Conservation (phyloP, 2,329 filamentous ascomycete species). For the Talaromyces sp. region DNA sequence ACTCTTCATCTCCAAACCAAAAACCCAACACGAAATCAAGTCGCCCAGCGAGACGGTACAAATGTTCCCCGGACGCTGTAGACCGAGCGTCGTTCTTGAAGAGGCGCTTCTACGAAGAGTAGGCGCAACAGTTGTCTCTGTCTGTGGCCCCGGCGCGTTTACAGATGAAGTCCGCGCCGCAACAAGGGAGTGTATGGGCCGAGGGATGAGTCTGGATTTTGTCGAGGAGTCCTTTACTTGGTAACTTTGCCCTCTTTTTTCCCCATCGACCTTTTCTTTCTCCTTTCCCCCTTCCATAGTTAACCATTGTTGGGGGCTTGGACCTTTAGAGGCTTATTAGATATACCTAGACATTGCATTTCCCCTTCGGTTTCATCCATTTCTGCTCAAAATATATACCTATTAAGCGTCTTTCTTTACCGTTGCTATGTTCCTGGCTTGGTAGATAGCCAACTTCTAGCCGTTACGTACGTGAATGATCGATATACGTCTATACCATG, state of each 20-base stretch:
- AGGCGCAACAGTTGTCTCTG: slow-evolving; percentile 61
- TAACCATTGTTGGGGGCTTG: not conserved
- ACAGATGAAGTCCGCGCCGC: slow-evolving; percentile 61
- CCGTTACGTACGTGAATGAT: too few species aligned
- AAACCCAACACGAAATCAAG: slow-evolving; percentile 54
- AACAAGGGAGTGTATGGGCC: slow-evolving; percentile 51
- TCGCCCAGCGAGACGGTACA: slow-evolving; percentile 58
- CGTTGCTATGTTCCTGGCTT: not conserved
- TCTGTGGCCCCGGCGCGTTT: slow-evolving; percentile 64
- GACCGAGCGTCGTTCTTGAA: slow-evolving; percentile 56
- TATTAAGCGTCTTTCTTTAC: not conserved
- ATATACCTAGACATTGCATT: slow-evolving; percentile 2
- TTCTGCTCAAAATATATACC: not conserved
- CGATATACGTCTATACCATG: too few species aligned
- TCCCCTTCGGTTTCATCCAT: not conserved
- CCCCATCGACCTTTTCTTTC: not conserved
- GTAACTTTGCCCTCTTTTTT: slow-evolving; percentile 31
- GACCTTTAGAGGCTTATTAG: slow-evolving; percentile 6
- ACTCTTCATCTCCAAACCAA: slow-evolving; percentile 63
- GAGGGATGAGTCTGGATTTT: slow-evolving; percentile 59
- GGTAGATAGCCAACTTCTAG: too few species aligned
- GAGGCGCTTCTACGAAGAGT: slow-evolving; percentile 56
- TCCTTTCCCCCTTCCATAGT: not conserved
- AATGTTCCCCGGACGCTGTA: slow-evolving; percentile 61
- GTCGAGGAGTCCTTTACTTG: slow-evolving; percentile 67